These are phyloP conservation scores for Mucor mucedo DNA, from an alignment of 371 early-diverging fungal species.

Conservation along the genomic window DNA sequence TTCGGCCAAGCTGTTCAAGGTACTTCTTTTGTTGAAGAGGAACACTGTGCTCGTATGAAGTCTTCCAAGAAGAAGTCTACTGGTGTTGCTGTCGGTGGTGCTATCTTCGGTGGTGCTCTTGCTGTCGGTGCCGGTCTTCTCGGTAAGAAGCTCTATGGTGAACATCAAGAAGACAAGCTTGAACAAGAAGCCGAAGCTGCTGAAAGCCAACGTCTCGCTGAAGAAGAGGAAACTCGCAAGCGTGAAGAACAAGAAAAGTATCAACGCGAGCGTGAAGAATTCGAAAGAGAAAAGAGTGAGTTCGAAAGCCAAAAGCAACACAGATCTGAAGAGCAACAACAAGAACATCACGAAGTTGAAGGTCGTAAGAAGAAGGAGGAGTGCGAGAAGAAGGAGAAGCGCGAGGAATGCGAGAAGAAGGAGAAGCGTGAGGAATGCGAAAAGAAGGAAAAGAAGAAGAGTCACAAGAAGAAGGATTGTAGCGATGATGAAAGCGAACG, in stretches of 20 bases:
- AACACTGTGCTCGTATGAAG: conserved; percentile 56
- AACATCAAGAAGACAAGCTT: conserved; percentile 43
- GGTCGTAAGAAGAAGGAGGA: conserved; percentile 17
- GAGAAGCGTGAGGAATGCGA: not conserved
- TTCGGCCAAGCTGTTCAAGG: conserved; percentile 43
- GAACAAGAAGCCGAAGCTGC: conserved; percentile 36
- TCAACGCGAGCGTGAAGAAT: conserved; percentile 27
- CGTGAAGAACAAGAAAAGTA: conserved; percentile 23
- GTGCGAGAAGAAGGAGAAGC: conserved; percentile 8
- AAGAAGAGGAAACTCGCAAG: conserved; percentile 35
- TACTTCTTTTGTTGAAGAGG: conserved; percentile 52
- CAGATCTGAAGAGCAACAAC: conserved; percentile 4
- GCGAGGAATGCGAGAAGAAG: not conserved
- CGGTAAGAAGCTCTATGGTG: conserved; percentile 56
- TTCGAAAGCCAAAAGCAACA: conserved; percentile 25
- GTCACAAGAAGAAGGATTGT: conserved; percentile 13
- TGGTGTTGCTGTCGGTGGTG: conserved; percentile 54
- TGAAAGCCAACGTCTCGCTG: conserved; percentile 31
- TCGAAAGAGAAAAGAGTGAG: conserved; percentile 33
- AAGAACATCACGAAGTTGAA: not conserved
- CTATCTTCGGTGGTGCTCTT: conserved; percentile 50
- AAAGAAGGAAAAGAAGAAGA: too few relatives aligned
- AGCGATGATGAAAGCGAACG: conserved; percentile 10
- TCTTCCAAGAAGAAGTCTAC: conserved; percentile 51
- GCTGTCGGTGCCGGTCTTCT: conserved; percentile 59